These are phyloP conservation scores for Chlorella sp. DNA, from an alignment of 139 green algal species.

Conservation along the genomic window DNA sequence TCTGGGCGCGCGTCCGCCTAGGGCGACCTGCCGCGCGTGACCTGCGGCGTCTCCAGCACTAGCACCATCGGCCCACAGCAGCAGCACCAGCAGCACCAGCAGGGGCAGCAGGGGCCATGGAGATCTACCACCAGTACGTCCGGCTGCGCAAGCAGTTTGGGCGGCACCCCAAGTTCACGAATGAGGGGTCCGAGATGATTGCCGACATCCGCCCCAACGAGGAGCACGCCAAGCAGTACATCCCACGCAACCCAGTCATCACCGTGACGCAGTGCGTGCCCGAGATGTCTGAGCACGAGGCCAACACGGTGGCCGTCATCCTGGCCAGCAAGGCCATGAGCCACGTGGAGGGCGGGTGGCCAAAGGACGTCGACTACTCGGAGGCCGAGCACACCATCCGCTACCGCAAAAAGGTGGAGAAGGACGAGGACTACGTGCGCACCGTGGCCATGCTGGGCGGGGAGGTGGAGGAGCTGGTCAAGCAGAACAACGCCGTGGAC, in stretches of 20 bases:
- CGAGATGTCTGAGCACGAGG: constrained; percentile 84
- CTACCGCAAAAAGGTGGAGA: constrained; percentile 84
- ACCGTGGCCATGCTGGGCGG: constrained; percentile 60
- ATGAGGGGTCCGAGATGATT: constrained; percentile 81
- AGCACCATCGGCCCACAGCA: neutral
- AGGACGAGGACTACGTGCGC: constrained; percentile 93
- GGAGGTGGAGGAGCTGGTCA: constrained; percentile 72
- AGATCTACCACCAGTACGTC: constrained; percentile 57
- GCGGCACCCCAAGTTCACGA: constrained; percentile 65
- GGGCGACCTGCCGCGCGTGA: too few relatives aligned
- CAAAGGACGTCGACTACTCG: constrained; percentile 85
- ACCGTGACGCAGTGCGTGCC: constrained; percentile 65
- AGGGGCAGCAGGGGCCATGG: constrained; percentile 1
- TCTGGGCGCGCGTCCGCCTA: too few relatives aligned
- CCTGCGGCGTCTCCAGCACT: too few relatives aligned
- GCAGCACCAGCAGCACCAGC: neutral
- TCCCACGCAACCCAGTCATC: constrained; percentile 62
- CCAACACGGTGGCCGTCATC: constrained; percentile 74
- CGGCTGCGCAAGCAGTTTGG: constrained; percentile 83
- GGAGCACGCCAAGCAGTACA: constrained; percentile 65
- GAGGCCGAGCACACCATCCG: constrained; percentile 84
- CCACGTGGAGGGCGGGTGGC: constrained; percentile 90
- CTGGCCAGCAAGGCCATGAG: constrained; percentile 67
- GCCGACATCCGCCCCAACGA: constrained; percentile 83
- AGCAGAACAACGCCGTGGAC: constrained; percentile 93